Base-by-base conservation (phyloP, 495 filamentous ascomycete genomes). In the Penicillium goetzii region DNA sequence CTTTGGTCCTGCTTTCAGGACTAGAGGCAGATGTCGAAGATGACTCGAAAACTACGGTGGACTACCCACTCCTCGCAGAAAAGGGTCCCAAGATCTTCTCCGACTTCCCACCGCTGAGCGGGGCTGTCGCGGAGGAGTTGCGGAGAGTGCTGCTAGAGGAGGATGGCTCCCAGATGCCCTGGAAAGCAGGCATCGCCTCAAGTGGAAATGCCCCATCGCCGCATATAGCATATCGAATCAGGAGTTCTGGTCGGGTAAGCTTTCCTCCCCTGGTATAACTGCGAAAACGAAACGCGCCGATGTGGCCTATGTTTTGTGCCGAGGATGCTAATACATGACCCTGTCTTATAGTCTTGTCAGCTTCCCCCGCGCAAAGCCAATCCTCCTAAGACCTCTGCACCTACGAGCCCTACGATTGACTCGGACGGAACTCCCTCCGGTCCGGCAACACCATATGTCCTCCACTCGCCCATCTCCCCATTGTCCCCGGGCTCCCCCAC, bases 381-480 rank as follows among this genome's bases (percentile, higher is more conserved):
- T 61, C 84, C 85, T 19, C 85, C 86, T 65, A 81, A 79, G 23
- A 70, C 60, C 40, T 80, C 81, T 25, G 72, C 78, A 26, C 75
- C 85, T 66, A 67, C 79, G 68, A 78, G 85, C 79, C 68, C 83
- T 65, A 66, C 74, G 72, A 60, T 80, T 75, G 63, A 66, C 11
- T 78, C 84, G 6, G 78, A 82, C 33, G 75, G 78, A 63, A 79
- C 81, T 19, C 63, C 73, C 21, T 75, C 82, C 12, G 72, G 75
- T 23, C 72, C 80, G 59, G 73, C 75, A 50, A 63, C 75, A 25
- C 73, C 77, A 7, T 77, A 80, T 41, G 72, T 85, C 14, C 82
- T 97, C 17, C 93, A 97, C 72, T 97, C 93, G 2, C 90, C 93
- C 3, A 85, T 96, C 56, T 97, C 93, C 7, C 93, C 93, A 8